A percentile compares a stretch with the other conserved stretches of the same genome.
Conservation (phyloP, 164 flowering plant genomes). For the Kingdonia uniflora region DNA sequence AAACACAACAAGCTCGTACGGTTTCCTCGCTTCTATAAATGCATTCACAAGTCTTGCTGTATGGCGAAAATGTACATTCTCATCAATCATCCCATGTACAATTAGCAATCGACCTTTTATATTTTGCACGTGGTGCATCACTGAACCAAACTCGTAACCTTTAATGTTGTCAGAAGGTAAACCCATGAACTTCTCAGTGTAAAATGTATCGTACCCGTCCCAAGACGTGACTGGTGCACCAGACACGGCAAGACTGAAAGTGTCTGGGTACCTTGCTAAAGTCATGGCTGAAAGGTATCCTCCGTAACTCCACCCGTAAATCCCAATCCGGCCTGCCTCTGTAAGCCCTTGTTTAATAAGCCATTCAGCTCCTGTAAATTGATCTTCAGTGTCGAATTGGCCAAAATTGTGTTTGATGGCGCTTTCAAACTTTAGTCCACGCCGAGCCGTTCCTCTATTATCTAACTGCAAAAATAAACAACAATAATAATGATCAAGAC, state of each 20-base stretch:
- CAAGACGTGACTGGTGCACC: slow-evolving; percentile 94
- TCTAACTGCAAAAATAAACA: slow-evolving; percentile 47
- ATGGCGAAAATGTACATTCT: slow-evolving; percentile 94
- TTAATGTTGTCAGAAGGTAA: slow-evolving; percentile 41
- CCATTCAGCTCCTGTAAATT: slow-evolving; percentile 78
- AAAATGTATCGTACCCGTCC: slow-evolving; percentile 96
- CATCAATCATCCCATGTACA: slow-evolving; percentile 96
- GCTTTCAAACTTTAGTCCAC: slow-evolving; percentile 85
- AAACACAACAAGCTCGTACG: slow-evolving; percentile 69
- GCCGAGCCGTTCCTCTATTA: slow-evolving; percentile 78
- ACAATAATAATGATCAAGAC: not conserved
- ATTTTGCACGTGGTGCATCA: slow-evolving; percentile 63
- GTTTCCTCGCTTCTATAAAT: slow-evolving; percentile 51
- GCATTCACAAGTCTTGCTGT: slow-evolving; percentile 91
- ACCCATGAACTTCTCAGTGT: slow-evolving; percentile 97
- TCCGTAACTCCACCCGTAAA: slow-evolving; percentile 98
- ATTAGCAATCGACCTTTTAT: slow-evolving; percentile 62
- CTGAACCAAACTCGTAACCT: slow-evolving; percentile 43
- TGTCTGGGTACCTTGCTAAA: slow-evolving; percentile 53
- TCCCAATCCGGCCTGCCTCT: slow-evolving; percentile 50
- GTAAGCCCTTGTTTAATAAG: slow-evolving; percentile 72
- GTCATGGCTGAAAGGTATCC: slow-evolving; percentile 82
- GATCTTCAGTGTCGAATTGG: slow-evolving; percentile 65
- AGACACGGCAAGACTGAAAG: slow-evolving; percentile 63
- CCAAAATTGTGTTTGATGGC: slow-evolving; percentile 56